Evolutionary conservation across 2,329 filamentous ascomycete species (phyloP).

Genomic region (Diaporthe ampelina): DNA sequence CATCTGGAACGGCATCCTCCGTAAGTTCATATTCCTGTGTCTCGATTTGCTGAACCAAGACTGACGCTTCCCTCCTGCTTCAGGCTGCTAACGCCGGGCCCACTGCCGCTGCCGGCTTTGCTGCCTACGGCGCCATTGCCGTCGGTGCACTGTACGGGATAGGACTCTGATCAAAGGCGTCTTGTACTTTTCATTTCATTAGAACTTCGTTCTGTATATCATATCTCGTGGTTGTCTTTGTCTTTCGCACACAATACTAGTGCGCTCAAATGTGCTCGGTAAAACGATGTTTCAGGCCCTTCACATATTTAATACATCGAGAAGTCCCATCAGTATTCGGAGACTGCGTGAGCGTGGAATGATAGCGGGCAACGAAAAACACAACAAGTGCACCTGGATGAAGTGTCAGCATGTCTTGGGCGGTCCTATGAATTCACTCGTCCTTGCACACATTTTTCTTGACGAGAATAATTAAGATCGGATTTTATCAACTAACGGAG

Average conservation of each 20-base stretch:
- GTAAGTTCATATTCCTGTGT: neutral
- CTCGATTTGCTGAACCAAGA: too few species aligned
- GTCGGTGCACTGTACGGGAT: slow-evolving; percentile 32
- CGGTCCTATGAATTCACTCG: neutral
- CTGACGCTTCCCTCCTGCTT: neutral
- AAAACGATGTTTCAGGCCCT: rapidly evolving
- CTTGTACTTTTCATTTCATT: neutral
- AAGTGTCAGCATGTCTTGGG: neutral
- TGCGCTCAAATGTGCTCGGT: too few species aligned
- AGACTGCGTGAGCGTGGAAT: too few species aligned
- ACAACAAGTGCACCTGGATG: too few species aligned
- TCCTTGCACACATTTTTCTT: too few species aligned
- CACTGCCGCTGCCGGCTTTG: neutral
- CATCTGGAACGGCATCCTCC: slow-evolving; percentile 28
- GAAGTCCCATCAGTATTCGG: neutral
- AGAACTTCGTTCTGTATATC: too few species aligned
- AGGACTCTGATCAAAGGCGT: neutral
- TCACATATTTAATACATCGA: neutral
- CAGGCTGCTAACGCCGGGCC: slow-evolving; percentile 13
- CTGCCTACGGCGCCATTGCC: slow-evolving; percentile 35
- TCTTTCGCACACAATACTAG: too few species aligned
- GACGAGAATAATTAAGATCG: too few species aligned
- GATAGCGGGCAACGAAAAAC: neutral
- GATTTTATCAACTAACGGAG: neutral
- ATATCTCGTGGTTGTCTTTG: neutral